Base-by-base conservation (phyloP, 1,139 yeast species). In the Saccharomyces hybrid region DNA sequence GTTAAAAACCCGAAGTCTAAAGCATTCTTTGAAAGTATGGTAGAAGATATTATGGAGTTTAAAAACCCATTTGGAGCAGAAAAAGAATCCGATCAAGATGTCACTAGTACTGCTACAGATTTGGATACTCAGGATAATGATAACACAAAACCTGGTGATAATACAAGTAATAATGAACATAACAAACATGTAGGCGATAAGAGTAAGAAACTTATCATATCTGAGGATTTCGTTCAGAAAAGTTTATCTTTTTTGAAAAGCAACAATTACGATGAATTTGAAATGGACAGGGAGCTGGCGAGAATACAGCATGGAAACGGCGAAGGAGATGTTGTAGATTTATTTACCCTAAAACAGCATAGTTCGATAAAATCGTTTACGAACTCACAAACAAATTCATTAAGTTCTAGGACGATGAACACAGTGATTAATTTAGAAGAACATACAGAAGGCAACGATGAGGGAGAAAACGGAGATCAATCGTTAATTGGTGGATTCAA, bases 1-100 rank as follows among this genome's bases (percentile, higher is more conserved):
- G 75, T 79, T 2, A 72, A 73, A 27, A 79, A 79, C 62, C 83
- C 83, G 19, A 86, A 80, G 63, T 78, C 89, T 2, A 78, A 79
- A 60, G 91, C 96, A 0, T 89, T 89, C 65, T 84, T 86, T 63
- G 82, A 82, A 29, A 78, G 88, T 26, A 84, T 87, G 61, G 80
- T 86, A 46, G 91, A 84, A 53, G 76, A 70, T 47, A 62, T 70
- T 1, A 63, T 62, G 14, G 71, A 65, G 16, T 55, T 52, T 7
- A 62, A 59, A 31, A 58, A 62, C 31, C 63, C 64, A 6, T 62
- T 62, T 48, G 58, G 49, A 2, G 53, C 26, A 8, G 44, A 38
- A 5, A 13, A 38, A 3, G 44, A 38, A 38, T 38, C 25, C n/a
- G 46, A 51, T 2, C 61, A 57, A 6, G 54, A 59, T 8, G 63